A percentile compares a stretch with the other conserved stretches of the same genome.
Conservation (phyloP, 164 flowering plant species). For the Cinnamomum micranthum region DNA sequence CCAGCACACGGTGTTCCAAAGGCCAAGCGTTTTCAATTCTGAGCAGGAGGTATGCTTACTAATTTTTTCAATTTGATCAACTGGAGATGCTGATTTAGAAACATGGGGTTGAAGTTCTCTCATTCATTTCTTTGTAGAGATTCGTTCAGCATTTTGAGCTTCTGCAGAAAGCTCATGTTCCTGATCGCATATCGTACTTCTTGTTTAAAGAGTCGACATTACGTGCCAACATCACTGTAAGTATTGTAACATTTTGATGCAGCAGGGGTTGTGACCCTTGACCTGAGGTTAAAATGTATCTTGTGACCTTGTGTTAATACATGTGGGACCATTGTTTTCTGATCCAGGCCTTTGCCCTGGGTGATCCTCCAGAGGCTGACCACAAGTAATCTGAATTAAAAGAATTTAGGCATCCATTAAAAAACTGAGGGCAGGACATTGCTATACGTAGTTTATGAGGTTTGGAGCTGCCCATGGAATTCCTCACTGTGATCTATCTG, state of each 20-base stretch:
- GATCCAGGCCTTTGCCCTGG: too few relatives aligned
- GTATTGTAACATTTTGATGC: conserved; percentile 19
- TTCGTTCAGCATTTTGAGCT: conserved; percentile 94
- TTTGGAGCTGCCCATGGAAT: too few relatives aligned
- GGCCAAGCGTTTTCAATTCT: conserved; percentile 53
- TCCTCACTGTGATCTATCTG: too few relatives aligned
- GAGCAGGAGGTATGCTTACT: conserved; percentile 73
- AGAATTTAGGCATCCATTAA: too few relatives aligned
- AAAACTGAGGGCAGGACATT: too few relatives aligned
- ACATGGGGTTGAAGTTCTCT: background rate
- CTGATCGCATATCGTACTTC: conserved; percentile 58
- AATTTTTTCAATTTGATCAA: background rate
- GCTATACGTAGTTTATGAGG: too few relatives aligned
- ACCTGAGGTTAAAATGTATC: too few relatives aligned
- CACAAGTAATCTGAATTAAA: too few relatives aligned
- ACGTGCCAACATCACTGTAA: conserved; percentile 57
- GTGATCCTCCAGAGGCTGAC: too few relatives aligned
- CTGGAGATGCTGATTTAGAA: background rate
- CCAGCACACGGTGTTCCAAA: conserved; percentile 38
- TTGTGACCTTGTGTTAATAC: too few relatives aligned
- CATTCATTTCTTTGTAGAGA: conserved; percentile 37
- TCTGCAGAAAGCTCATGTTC: conserved; percentile 77
- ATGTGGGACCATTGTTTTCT: too few relatives aligned
- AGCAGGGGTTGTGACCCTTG: too few relatives aligned
- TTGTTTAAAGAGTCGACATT: conserved; percentile 61